Base-by-base conservation (phyloP, 176 grass and related monocot species). In the Bonia amplexicaulis region DNA sequence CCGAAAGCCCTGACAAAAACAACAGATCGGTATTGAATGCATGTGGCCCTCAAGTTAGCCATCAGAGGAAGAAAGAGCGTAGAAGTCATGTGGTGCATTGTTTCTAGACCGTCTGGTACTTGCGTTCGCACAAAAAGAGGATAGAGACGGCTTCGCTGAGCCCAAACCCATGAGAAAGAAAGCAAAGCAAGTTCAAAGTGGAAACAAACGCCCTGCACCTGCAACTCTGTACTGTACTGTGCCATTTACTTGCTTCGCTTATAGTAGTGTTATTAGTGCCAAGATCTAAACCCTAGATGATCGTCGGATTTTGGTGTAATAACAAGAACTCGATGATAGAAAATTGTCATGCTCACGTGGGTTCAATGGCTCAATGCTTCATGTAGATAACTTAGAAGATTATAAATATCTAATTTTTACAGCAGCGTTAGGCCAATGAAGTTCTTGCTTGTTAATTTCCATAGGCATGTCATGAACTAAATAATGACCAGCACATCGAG, bases 11-110 rank as follows among this genome's bases (percentile, higher is more conserved):
- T 6, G 74, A 39, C 80, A 54, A 80, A 60, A 42, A 5, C 23
- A 54, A 20, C 2, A 31, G 75, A 54, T 51, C 60, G 2, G 69
- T 39, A 29, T 39, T 37, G 16, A 70, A 81, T 57, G 76, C 76
- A 40, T 12, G 89, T 85, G 85, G 89, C 8, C 76, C 69, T 44
- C 15, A 15, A 7, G 22, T 5, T 42, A 33, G 84, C 79, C 49
- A 19, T 69, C 74, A 10, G 4, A 74, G 15, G 76, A 87, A 87
- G 89, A 85, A 84, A 88, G 87, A 29, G 85, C 89, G 89, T 84
- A 65, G 5, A 91, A 88, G 76, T 13, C 89, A 88, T 85, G 85
- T 57, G 85, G 89, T 91, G 81, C 89, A 85, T 40, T 55, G 89
- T 33, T 87, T 40, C 81, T 91, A 48, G 89, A 91, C 85, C 46